Base-by-base conservation (phyloP, 1,284 basidiomycete genomes). In the Microbotryomycetes sp. region DNA sequence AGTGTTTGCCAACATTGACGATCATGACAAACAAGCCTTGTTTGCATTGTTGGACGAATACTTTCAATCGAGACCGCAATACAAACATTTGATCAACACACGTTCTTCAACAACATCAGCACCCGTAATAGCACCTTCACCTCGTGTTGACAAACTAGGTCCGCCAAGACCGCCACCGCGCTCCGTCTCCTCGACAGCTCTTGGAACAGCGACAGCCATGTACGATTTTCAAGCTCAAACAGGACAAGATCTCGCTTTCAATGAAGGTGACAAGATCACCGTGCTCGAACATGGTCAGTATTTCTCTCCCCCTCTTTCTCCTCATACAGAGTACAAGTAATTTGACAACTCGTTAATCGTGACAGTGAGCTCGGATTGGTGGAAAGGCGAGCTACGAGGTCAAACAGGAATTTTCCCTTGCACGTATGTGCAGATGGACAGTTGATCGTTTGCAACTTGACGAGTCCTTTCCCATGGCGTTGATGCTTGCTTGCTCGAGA, bases 31-130 rank as follows among this genome's bases (percentile, higher is more conserved):
- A 49, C 45, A 54, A 16, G 67, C 67, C 6, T 63, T 69, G 51
- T 69, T 67, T 51, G n/a, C 49, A 19, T 56, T 69, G 48, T 65
- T 69, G 47, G 65, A 69, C 60, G 62, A 69, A 47, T 69, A 69
- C 53, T 69, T 69, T 19, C 5, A 50, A 6, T 22, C 55, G 6
- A 52, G 68, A 5, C 68, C 68, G 3, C 63, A 69, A 2, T 62
- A 62, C 36, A 31, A 47, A 6, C 26, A 19, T 3, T 54, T 66
- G 23, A 66, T 66, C 50, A 28, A 31, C 32, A 9, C 3, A 9
- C 22, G n/a, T n/a, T 25, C 50, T 16, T n/a, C 22, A 23, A 22
- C 31, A 16, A 53, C 19, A n/a, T 15, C 45, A 7, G 46, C 54
- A 6, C 45, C 54, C 14, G 12, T 25, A 29, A n/a, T 42, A 54